Percentiles rank a stretch among this genome's conserved stretches.
Conservation (phyloP, 2,329 filamentous ascomycete genomes). For the Neofusicoccum parvum region DNA sequence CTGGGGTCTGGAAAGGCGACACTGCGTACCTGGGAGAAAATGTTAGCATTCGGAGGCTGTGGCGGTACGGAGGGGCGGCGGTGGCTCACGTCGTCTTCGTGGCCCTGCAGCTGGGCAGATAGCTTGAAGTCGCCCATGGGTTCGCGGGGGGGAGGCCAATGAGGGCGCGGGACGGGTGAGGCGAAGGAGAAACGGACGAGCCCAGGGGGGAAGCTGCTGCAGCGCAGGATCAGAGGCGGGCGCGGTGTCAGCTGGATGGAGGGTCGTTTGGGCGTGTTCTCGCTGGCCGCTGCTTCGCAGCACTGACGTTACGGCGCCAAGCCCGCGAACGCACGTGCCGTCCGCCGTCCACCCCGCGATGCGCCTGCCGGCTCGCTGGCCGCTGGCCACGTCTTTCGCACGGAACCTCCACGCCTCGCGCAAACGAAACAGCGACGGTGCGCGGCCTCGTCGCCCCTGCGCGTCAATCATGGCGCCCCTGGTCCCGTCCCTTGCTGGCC, state of each 20-base stretch:
- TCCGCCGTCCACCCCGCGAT: neutral
- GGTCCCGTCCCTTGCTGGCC: neutral
- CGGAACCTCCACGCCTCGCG: neutral
- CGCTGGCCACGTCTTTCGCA: neutral
- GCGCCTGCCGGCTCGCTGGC: too few species aligned
- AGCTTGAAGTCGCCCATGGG: constrained; percentile 86
- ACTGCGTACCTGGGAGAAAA: constrained; percentile 72
- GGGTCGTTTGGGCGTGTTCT: neutral
- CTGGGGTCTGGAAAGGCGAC: constrained; percentile 76
- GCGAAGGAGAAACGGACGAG: constrained; percentile 19
- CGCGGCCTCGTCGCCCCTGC: neutral
- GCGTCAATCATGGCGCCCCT: neutral
- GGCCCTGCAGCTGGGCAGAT: constrained; percentile 83
- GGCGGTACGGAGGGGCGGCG: constrained; percentile 1
- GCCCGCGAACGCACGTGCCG: neutral
- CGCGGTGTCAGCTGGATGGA: constrained; percentile 8
- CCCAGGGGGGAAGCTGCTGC: constrained; percentile 8
- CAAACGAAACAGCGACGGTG: neutral
- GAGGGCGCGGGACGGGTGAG: constrained; percentile 23
- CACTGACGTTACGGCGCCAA: constrained; percentile 12
- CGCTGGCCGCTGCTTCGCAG: neutral
- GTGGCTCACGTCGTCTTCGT: constrained; percentile 83
- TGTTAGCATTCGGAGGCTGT: neutral
- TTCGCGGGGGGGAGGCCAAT: constrained; percentile 21
- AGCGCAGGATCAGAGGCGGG: constrained; percentile 19